phyloP scores from a whole-genome alignment of 164 flowering plant species.

The Dillenia turbinata region DNA sequence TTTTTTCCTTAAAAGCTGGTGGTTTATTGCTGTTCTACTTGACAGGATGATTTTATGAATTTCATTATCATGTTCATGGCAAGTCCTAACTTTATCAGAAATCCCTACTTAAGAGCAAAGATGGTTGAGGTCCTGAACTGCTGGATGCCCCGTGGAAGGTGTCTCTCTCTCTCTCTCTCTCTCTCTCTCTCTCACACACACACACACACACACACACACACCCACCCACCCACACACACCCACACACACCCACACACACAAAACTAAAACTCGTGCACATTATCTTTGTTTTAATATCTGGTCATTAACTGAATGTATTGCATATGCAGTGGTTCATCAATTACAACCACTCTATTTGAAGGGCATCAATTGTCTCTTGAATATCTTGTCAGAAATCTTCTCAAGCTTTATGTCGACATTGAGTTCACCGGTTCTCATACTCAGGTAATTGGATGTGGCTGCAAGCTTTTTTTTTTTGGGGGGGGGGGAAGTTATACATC shows the following conservation, averaged over 20 bases:
- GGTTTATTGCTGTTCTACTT: conserved; percentile 10
- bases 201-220: too few species aligned
- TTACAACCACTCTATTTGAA: conserved; percentile 75
- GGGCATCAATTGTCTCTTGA: conserved; percentile 82
- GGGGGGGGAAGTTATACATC: neutral
- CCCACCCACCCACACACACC: too few species aligned
- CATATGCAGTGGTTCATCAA: conserved; percentile 66
- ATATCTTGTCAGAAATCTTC: conserved; percentile 87
- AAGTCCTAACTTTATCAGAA: conserved; percentile 74
- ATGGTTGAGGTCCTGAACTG: conserved; percentile 98
- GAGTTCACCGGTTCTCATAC: conserved; percentile 99
- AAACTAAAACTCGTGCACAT: too few species aligned
- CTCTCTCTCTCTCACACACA: too few species aligned
- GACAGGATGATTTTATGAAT: conserved; percentile 96
- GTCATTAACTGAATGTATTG: conserved; percentile 4
- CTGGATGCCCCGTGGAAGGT: conserved; percentile 97
- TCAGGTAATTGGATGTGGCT: conserved; percentile 46
- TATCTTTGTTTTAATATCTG: too few species aligned
- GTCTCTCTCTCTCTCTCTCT: neutral
- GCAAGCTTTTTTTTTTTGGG: neutral
- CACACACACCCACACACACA: too few species aligned
- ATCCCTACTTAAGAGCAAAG: conserved; percentile 97
- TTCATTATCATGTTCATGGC: conserved; percentile 99
- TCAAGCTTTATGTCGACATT: conserved; percentile 98
- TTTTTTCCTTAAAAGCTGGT: neutral